Evolutionary conservation across 2,329 filamentous ascomycete genomes (phyloP), one percentile per base, ranked within the genome.

Genomic region (Fusarium clavum): DNA sequence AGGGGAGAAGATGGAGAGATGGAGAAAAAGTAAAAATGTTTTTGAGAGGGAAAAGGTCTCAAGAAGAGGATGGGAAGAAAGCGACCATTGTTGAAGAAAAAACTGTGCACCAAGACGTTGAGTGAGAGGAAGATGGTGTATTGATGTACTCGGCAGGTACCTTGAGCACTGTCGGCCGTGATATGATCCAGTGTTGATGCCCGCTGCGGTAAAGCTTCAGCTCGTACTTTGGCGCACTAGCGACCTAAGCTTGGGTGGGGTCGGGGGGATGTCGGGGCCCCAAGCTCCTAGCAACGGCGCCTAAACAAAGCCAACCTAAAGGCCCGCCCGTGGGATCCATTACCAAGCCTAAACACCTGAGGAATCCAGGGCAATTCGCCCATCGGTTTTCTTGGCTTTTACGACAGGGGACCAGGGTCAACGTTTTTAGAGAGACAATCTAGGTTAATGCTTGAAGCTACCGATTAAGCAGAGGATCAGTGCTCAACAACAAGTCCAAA

Each of bases 201-300:
- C 62, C 52, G 64, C 55, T 41, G 27, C 14, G 54, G 69, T 63
- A 71, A 69, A 67, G 63, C 61, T 66, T 54, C 55, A 66, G 63
- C 55, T 60, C 43, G 61, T 66, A 66, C 43, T 61, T 43, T 61
- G 43, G 56, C 48, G 68, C 66, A 67, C 72, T 74, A 74, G 69
- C 22, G 47, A 64, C 61, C 70, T 58, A 63, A 73, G 70, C 72
- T 73, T 54, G 30, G 68, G 70, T 74, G 72, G 72, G 34, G 58
- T 58, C 54, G 46, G 62, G 55, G 61, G 41, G 41, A 60, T 61
- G 43, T 54, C 62, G 61, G 63, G 66, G 66, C 69, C 63, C 66
- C 60, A 61, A 73, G 67, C 73, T 75, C 68, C 73, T 70, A 72
- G 73, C 73, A 75, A 74, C 72, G 73, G 73, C 69, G 71, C 60